Evolutionary conservation across 2,329 filamentous ascomycete genomes (phyloP).

Genomic region (Leptodontidium sp.): DNA sequence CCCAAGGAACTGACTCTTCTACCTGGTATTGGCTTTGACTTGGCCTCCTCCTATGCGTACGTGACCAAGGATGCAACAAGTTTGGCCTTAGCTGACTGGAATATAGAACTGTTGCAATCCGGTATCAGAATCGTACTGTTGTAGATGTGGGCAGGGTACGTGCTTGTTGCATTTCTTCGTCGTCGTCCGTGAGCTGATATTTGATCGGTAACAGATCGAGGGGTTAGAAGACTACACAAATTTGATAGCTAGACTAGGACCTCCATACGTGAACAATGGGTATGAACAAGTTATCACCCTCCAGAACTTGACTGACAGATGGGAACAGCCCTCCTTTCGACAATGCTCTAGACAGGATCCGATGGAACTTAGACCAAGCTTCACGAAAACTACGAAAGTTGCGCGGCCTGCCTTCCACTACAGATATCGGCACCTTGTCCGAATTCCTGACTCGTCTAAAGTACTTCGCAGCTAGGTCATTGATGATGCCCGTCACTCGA

Average conservation of each 20-base stretch:
- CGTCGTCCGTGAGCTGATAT: not conserved
- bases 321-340: conserved; percentile 28
- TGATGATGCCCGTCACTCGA: not conserved
- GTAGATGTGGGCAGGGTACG: conserved; percentile 25
- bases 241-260: conserved; percentile 21
- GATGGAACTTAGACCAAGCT: conserved; percentile 27
- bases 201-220: conserved; percentile 12
- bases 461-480: not conserved
- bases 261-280: conserved; percentile 23
- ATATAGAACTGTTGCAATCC: conserved; percentile 27
- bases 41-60: conserved; percentile 32
- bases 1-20: conserved; percentile 21
- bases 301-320: not conserved
- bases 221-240: conserved; percentile 21
- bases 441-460: conserved; percentile 11
- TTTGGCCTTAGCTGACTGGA: not conserved
- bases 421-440: conserved; percentile 21
- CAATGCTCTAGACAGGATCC: conserved; percentile 14
- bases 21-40: conserved; percentile 30
- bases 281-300: not conserved
- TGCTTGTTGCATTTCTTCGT: not conserved
- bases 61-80: not conserved
- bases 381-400: conserved; percentile 18
- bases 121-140: conserved; percentile 27
- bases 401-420: conserved; percentile 28